Evolutionary conservation across 2,329 filamentous ascomycete species (phyloP).

Genomic region (Diaporthe citri): DNA sequence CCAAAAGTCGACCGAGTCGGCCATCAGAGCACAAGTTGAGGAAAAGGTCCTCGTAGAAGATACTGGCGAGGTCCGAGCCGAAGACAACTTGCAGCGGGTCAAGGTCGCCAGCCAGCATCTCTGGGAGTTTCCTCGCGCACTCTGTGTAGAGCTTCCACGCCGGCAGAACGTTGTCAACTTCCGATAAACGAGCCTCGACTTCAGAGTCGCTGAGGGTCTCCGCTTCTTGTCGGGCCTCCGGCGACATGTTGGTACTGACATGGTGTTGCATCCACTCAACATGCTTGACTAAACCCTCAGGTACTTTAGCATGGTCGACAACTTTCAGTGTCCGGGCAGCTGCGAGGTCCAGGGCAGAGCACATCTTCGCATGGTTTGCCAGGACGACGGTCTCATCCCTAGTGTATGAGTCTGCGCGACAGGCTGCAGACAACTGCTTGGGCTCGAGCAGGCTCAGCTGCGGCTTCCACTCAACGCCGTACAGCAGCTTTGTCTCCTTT

Average conservation of each 20-base stretch:
- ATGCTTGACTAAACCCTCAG: conserved; percentile 44
- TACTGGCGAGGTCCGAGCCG: conserved; percentile 49
- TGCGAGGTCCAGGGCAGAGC: conserved; percentile 41
- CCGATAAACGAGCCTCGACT: conserved; percentile 45
- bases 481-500: conserved; percentile 47
- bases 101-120: conserved; percentile 49
- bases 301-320: conserved; percentile 41
- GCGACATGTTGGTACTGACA: conserved; percentile 39
- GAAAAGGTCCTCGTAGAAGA: conserved; percentile 52
- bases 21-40: conserved; percentile 33
- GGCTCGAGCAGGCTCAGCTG: conserved; percentile 52
- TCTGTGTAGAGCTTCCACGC: conserved; percentile 49
- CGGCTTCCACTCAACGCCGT: conserved; percentile 54
- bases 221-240: conserved; percentile 40
- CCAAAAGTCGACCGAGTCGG: conserved; percentile 44
- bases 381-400: conserved; percentile 45
- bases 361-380: conserved; percentile 42
- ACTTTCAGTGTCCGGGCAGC: conserved; percentile 40
- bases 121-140: conserved; percentile 47
- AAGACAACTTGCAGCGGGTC: conserved; percentile 55
- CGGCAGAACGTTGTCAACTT: conserved; percentile 47
- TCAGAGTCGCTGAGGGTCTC: conserved; percentile 42
- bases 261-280: conserved; percentile 51
- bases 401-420: conserved; percentile 41
- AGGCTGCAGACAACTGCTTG: conserved; percentile 45